Percentiles rank a stretch among this genome's conserved stretches.
These are phyloP conservation scores for Ascochyta lentis DNA, from an alignment of 2,329 filamentous ascomycete species.

Conservation along the genomic window DNA sequence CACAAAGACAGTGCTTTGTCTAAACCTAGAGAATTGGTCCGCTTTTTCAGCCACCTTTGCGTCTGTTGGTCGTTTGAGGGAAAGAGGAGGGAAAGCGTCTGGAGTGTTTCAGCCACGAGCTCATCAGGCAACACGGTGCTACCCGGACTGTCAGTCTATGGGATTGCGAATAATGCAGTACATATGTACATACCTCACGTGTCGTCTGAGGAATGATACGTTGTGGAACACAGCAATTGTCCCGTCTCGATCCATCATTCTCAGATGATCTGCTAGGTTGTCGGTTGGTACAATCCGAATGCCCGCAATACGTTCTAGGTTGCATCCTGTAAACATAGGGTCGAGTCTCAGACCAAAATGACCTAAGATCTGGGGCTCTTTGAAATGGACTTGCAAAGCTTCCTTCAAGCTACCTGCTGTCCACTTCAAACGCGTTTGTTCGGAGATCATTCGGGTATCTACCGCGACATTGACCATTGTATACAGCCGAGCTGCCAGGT, in stretches of 20 bases:
- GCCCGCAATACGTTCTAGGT: background rate
- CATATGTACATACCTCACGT: background rate
- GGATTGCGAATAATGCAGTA: too few relatives aligned
- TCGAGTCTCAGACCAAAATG: background rate
- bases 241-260: background rate
- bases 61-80: constrained; percentile 36
- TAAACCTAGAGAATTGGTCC: constrained; percentile 16
- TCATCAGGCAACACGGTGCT: constrained; percentile 37
- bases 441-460: background rate
- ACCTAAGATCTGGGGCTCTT: background rate
- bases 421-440: background rate
- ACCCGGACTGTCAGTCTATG: background rate
- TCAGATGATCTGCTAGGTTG: background rate
- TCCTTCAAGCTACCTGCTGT: background rate
- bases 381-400: background rate
- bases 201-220: background rate
- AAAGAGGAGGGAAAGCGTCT: constrained; percentile 49
- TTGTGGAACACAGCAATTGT: background rate
- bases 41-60: constrained; percentile 28
- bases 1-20: constrained; percentile 40
- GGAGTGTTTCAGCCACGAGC: constrained; percentile 48
- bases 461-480: background rate
- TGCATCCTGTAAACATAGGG: background rate
- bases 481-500: background rate
- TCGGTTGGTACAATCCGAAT: background rate